These are phyloP conservation scores for Fusarium buharicum DNA, from an alignment of 2,329 filamentous ascomycete species.

Conservation along the genomic window DNA sequence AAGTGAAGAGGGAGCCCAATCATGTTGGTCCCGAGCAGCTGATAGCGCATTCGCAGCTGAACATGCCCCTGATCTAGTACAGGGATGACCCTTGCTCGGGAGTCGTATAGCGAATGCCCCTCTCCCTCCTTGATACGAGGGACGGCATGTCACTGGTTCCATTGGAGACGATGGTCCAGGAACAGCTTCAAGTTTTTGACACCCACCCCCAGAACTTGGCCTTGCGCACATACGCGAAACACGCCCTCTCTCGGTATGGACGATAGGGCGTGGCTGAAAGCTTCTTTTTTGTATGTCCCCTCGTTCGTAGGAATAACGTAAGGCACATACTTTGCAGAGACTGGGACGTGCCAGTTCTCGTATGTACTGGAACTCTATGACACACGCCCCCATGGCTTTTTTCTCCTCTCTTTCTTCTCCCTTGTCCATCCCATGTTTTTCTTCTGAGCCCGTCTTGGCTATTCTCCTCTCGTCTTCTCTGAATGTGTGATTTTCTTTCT, in stretches of 20 bases:
- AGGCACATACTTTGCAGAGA: conserved; percentile 20
- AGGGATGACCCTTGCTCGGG: conserved; percentile 21
- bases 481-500: conserved; percentile 16
- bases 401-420: conserved; percentile 7
- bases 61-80: conserved; percentile 33
- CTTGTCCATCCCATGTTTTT: conserved; percentile 17
- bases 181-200: neutral
- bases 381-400: conserved; percentile 8
- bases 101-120: conserved; percentile 9
- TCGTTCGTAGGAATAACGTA: conserved; percentile 20
- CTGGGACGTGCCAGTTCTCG: conserved; percentile 32
- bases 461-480: conserved; percentile 28
- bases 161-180: neutral
- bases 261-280: conserved; percentile 10
- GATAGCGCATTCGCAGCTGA: conserved; percentile 30
- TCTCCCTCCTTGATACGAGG: conserved; percentile 26
- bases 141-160: conserved; percentile 9
- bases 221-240: neutral
- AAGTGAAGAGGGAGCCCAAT: conserved; percentile 30
- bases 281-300: conserved; percentile 10
- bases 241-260: conserved; percentile 10
- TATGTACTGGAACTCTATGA: conserved; percentile 18
- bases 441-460: conserved; percentile 10
- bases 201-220: neutral
- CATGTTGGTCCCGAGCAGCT: conserved; percentile 16